phyloP scores from a whole-genome alignment of 129 eudicot species.

The Lactuca sativa region DNA sequence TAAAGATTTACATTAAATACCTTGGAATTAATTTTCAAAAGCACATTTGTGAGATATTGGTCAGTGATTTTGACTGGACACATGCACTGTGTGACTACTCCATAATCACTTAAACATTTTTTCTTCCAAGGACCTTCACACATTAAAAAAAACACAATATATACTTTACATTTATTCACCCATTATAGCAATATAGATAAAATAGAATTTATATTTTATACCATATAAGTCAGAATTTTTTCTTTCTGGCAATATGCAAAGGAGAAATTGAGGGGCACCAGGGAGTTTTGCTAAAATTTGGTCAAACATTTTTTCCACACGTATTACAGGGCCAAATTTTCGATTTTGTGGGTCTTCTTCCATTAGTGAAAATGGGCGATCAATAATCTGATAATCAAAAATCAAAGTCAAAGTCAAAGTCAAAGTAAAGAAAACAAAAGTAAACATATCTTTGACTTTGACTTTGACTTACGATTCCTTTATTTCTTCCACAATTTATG shows the following conservation, averaged over 20 bases:
- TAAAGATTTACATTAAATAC: slow-evolving; percentile 33
- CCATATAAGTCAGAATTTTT: slow-evolving; percentile 86
- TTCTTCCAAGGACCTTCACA: slow-evolving; percentile 97
- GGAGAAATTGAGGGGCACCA: slow-evolving; percentile 75
- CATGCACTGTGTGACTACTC: slow-evolving; percentile 76
- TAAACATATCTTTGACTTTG: no score
- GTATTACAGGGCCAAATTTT: slow-evolving; percentile 54
- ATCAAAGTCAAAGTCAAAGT: slow-evolving; percentile 1
- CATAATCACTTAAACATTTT: slow-evolving; percentile 61
- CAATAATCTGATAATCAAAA: slow-evolving; percentile 56
- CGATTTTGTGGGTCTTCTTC: slow-evolving; percentile 75
- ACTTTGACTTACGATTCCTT: slow-evolving; percentile 74
- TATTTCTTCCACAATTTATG: slow-evolving; percentile 71
- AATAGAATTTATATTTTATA: slow-evolving; percentile 2
- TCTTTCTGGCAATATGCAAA: slow-evolving; percentile 83
- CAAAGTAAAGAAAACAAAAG: no score
- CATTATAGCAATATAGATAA: no score
- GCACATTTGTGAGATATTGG: slow-evolving; percentile 85
- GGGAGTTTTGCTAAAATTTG: slow-evolving; percentile 64
- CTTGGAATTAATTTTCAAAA: slow-evolving; percentile 88
- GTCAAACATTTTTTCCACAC: slow-evolving; percentile 92
- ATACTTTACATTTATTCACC: no score
- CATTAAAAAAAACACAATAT: not conserved
- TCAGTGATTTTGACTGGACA: slow-evolving; percentile 76
- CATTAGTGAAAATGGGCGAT: slow-evolving; percentile 80